Evolutionary conservation across 257 asterid genomes (phyloP), one percentile per base, ranked within the genome.

Genomic region (Ligustrum vulgare): DNA sequence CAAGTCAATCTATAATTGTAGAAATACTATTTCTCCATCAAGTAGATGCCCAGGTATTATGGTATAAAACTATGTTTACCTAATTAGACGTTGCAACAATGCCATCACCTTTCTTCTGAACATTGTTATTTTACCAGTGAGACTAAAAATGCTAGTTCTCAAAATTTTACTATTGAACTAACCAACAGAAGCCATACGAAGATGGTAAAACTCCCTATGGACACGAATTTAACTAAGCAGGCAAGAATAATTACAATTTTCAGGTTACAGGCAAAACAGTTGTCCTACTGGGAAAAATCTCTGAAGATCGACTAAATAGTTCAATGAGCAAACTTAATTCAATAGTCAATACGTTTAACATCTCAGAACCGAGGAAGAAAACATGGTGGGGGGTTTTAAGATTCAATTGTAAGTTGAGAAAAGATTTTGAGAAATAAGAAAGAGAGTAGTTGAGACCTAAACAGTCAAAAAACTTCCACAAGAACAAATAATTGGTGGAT

Each of bases 401-500:
- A 32, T 56, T 34, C 32, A 11, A 64, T 69, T 28, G 58, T 35
- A 20, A 16, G 65, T 35, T 63, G 49, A 32, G 66, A 16, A 69
- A 49, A 20, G 23, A 47, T 54, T 36, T 36, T 43, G 68, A 81
- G 67, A 36, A 77, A 41, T 11, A 28, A 35, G 28, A 23, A 71
- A 54, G 64, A 56, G 32, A 74, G 45, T 67, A 70, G 65, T 32
- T 34, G 33, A 74, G 23, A 75, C 73, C 70, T 25, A 39, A 60
- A 36, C 72, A 70, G 65, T 67, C 77, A 79, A 31, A 71, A 73
- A 72, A 49, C 34, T 74, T 70, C 77, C 63, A 70, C 58, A 68
- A 34, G 25, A 67, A 68, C 71, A 70, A 33, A 51, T 45, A 70
- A 77, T 20, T 45, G n/a, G 79, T 69, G 49, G 72, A 45, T 28